Base-by-base conservation (phyloP, 176 grass and related monocot genomes). In the Avena insularis region DNA sequence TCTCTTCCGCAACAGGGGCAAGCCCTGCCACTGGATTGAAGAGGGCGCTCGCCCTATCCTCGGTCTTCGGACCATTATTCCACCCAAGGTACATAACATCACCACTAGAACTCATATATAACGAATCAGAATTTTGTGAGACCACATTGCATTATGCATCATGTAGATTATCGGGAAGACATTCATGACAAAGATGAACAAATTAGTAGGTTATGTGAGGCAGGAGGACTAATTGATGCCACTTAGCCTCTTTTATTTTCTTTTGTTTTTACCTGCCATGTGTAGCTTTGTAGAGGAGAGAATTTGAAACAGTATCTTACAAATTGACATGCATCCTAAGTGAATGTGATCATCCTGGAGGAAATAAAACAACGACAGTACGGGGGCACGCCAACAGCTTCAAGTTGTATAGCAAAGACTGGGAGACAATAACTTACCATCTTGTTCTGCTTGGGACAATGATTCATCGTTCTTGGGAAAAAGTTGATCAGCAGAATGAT, bases 401-500 rank as follows among this genome's bases (percentile, higher is more conserved):
- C 40, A 66, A 45, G 77, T 23, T 19, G 75, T 40, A 78, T 16
- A 65, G 29, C 2, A 77, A 70, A 9, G 68, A 81, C 11, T 75
- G 36, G 62, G 70, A 58, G 47, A 36, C 48, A 64, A 13, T 83
- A 78, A 84, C 64, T 85, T 93, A 97, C 92, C 82, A 90, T 91
- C 89, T 57, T 95, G 91, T 58, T 86, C 91, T 33, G 67, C 60
- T 45, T 80, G 61, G 31, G 76, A 77, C 19, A 45, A 80, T 33
- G 71, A 66, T 63, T 85, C 82, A 87, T 81, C 55, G 71, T 81
- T 88, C 60, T 91, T 93, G 31, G 79, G 53, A 64, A 97, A 88
- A 75, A 91, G 75, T 82, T 92, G 90, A 88, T 94, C 86, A 45
- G 85, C 43, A 14, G 88, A 78, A 88, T 94, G 90, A 60, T 88